These are phyloP conservation scores for Rhodamnia rubescens DNA, from an alignment of 345 rosid species.

Conservation along the genomic window DNA sequence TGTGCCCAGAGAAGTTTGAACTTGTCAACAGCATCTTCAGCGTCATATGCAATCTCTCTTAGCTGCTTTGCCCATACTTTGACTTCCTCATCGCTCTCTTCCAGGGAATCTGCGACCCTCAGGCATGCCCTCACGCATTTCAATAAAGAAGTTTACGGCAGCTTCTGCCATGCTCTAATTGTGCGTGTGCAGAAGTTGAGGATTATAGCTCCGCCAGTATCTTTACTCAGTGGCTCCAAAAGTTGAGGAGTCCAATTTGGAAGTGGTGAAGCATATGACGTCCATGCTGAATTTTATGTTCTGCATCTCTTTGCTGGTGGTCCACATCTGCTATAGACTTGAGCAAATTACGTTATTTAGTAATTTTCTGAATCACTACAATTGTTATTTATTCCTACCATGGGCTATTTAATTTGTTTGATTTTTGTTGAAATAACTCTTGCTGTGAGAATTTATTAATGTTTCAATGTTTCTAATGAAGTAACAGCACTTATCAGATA, in stretches of 20 bases:
- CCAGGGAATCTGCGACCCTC: conserved; percentile 13
- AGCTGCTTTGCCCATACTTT: conserved; percentile 22
- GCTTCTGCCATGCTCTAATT: not conserved
- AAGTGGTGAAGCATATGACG: too few relatives aligned
- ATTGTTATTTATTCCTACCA: not conserved
- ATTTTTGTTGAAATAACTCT: not conserved
- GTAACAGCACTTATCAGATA: not conserved
- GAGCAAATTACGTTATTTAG: not conserved
- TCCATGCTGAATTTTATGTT: too few relatives aligned
- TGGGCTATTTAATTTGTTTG: not conserved
- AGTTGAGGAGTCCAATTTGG: not conserved
- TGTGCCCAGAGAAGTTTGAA: conserved; percentile 10
- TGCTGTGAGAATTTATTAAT: not conserved
- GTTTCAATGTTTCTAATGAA: not conserved
- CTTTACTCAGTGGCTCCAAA: not conserved
- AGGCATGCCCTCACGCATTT: conserved; percentile 12
- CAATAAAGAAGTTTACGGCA: not conserved
- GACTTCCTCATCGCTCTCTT: conserved; percentile 10
- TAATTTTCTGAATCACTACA: not conserved
- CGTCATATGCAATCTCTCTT: conserved; percentile 17
- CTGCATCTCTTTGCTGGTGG: too few relatives aligned
- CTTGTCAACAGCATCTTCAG: conserved; percentile 24
- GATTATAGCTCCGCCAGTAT: not conserved
- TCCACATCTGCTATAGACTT: too few relatives aligned
- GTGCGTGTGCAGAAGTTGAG: not conserved